These are phyloP conservation scores for Areca catechu DNA, from an alignment of 176 grass and related monocot species.

Conservation along the genomic window DNA sequence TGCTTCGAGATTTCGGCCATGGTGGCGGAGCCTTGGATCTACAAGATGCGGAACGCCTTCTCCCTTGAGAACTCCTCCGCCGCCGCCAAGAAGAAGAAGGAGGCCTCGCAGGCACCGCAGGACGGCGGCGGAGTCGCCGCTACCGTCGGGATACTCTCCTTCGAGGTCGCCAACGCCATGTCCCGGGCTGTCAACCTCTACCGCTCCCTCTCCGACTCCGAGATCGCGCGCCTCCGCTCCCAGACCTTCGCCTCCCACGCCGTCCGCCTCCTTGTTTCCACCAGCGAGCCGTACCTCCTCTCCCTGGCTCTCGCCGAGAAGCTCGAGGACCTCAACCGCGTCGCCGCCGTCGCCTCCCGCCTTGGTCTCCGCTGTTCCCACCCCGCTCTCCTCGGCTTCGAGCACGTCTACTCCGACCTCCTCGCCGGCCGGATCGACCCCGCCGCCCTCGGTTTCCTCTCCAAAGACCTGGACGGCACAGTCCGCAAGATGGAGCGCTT, in stretches of 20 bases:
- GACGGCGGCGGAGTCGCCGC: not conserved
- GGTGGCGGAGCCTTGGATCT: conserved; percentile 62
- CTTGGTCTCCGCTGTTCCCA: conserved; percentile 63
- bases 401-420: conserved; percentile 91
- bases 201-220: conserved; percentile 69
- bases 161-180: conserved; percentile 90
- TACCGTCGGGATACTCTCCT: conserved; percentile 70
- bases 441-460: conserved; percentile 22
- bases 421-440: conserved; percentile 46
- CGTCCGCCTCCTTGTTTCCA: conserved; percentile 62
- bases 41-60: conserved; percentile 51
- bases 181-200: conserved; percentile 63
- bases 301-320: conserved; percentile 85
- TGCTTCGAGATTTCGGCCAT: conserved; percentile 14
- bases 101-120: conserved; percentile 5
- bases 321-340: conserved; percentile 74
- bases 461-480: conserved; percentile 33
- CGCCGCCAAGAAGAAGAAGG: conserved; percentile 49
- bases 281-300: conserved; percentile 63
- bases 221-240: conserved; percentile 40
- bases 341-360: conserved; percentile 59
- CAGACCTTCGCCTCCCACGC: conserved; percentile 49
- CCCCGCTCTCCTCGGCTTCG: conserved; percentile 59
- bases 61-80: conserved; percentile 37
- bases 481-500: conserved; percentile 88